phyloP scores from a whole-genome alignment of 2,329 filamentous ascomycete genomes.

The Aureobasidium namibiae region DNA sequence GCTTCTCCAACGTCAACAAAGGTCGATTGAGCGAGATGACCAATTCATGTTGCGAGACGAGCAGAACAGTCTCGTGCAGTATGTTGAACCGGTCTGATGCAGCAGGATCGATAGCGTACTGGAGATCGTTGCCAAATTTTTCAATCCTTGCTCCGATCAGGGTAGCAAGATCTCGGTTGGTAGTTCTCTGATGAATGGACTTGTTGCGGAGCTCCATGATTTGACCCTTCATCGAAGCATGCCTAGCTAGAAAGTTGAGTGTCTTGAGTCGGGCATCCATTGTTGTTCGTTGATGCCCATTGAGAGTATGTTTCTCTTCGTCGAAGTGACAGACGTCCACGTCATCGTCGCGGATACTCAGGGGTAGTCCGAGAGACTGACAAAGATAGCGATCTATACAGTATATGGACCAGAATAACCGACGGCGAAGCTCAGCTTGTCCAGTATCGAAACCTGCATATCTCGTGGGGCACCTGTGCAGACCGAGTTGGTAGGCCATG shows the following conservation, averaged over 20 bases:
- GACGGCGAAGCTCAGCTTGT: conserved; percentile 42
- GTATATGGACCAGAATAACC: conserved; percentile 52
- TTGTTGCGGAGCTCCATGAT: conserved; percentile 48
- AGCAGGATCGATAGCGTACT: conserved; percentile 27
- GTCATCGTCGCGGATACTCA: conserved; percentile 49
- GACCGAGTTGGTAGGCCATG: conserved; percentile 48
- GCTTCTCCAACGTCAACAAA: conserved; percentile 38
- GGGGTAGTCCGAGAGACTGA: conserved; percentile 48
- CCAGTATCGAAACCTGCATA: conserved; percentile 42
- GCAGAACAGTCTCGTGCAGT: conserved; percentile 36
- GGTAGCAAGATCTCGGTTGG: conserved; percentile 30
- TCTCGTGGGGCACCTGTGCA: conserved; percentile 50
- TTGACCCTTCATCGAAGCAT: conserved; percentile 42
- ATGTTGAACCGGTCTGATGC: conserved; percentile 23
- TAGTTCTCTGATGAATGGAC: conserved; percentile 37
- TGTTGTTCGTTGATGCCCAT: conserved; percentile 11
- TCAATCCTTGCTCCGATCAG: conserved; percentile 42
- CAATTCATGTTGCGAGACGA: conserved; percentile 41
- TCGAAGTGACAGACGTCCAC: conserved; percentile 50
- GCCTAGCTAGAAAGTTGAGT: conserved; percentile 34
- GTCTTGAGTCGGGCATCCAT: conserved; percentile 9
- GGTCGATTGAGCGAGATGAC: conserved; percentile 45
- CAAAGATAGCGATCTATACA: conserved; percentile 48
- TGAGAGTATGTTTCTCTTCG: conserved; percentile 35
- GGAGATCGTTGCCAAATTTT: conserved; percentile 47